phyloP scores from a whole-genome alignment of 1,284 basidiomycete species.

The Heterobasidion irregulare region DNA sequence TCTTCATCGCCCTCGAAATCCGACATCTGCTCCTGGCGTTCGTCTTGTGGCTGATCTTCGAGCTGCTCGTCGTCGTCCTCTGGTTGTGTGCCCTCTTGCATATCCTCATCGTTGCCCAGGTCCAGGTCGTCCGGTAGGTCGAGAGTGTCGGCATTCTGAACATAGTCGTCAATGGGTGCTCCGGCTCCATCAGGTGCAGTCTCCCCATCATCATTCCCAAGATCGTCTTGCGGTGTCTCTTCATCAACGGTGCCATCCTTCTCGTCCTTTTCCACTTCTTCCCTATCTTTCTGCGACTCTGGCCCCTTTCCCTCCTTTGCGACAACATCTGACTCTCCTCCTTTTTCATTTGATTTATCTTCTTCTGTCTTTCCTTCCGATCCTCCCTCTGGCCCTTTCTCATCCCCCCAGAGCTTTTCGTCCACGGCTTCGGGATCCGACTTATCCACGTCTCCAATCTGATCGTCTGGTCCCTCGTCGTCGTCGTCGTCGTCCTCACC shows the following conservation, averaged over 20 bases:
- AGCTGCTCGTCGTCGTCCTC: not conserved
- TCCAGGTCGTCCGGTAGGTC: slow-evolving; percentile 11
- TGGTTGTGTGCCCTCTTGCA: not conserved
- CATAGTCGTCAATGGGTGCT: slow-evolving; percentile 9
- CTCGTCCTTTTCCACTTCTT: slow-evolving; percentile 19
- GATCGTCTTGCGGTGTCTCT: not conserved
- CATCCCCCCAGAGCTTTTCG: slow-evolving; percentile 96
- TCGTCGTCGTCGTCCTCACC: slow-evolving; percentile 49
- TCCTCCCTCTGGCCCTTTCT: slow-evolving; percentile 44
- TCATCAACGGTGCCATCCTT: slow-evolving; percentile 19
- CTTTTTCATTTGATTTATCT: slow-evolving; percentile 40
- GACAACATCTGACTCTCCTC: slow-evolving; percentile 58
- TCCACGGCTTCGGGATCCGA: slow-evolving; percentile 86
- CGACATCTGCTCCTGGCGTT: not conserved
- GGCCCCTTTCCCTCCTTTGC: slow-evolving; percentile 66
- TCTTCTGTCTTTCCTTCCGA: slow-evolving; percentile 46
- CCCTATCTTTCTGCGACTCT: slow-evolving; percentile 23
- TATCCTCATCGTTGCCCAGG: not conserved
- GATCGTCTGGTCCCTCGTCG: slow-evolving; percentile 68
- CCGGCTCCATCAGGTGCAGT: slow-evolving; percentile 5
- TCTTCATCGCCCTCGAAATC: slow-evolving; percentile 14
- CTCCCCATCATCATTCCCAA: slow-evolving; percentile 18
- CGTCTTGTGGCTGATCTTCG: not conserved
- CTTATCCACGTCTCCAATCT: slow-evolving; percentile 78
- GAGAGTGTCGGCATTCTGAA: slow-evolving; percentile 10